Conservation (phyloP, 331 rosid genomes). For the Arachis monticola region DNA sequence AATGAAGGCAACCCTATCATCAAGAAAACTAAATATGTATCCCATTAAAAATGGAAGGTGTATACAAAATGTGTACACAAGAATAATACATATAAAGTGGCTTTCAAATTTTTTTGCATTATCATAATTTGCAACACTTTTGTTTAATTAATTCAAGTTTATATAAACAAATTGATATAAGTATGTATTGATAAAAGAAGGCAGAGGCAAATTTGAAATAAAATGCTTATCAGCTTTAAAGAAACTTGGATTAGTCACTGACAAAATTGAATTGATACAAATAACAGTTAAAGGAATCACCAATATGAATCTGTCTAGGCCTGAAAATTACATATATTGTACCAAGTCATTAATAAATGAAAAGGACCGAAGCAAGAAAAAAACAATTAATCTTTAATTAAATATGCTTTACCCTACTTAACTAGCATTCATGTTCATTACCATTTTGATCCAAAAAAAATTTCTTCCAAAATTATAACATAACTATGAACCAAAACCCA, state of each 20-base stretch:
- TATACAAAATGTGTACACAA: too few relatives aligned
- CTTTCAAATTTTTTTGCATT: too few relatives aligned
- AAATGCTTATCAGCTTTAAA: conserved; percentile 23
- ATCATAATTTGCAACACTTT: too few relatives aligned
- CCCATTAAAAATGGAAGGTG: too few relatives aligned
- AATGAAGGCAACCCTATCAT: too few relatives aligned
- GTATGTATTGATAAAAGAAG: too few relatives aligned
- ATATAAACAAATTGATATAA: too few relatives aligned
- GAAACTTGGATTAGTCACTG: neutral
- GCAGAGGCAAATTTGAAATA: conserved; percentile 84
- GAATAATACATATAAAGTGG: too few relatives aligned
- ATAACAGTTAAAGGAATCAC: neutral
- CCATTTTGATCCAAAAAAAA: neutral
- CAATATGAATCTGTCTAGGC: neutral
- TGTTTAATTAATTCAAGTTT: too few relatives aligned
- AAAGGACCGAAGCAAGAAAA: neutral
- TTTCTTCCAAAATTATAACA: too few relatives aligned
- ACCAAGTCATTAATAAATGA: neutral
- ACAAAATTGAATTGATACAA: neutral
- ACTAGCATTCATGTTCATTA: conserved; percentile 98
- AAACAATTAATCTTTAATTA: conserved; percentile 8
- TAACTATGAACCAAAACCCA: too few relatives aligned
- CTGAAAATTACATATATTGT: neutral
- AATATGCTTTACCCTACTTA: conserved; percentile 79
- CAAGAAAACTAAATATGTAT: too few relatives aligned